These are phyloP conservation scores for Zalaria obscura DNA, from an alignment of 2,329 filamentous ascomycete genomes.

Conservation along the genomic window DNA sequence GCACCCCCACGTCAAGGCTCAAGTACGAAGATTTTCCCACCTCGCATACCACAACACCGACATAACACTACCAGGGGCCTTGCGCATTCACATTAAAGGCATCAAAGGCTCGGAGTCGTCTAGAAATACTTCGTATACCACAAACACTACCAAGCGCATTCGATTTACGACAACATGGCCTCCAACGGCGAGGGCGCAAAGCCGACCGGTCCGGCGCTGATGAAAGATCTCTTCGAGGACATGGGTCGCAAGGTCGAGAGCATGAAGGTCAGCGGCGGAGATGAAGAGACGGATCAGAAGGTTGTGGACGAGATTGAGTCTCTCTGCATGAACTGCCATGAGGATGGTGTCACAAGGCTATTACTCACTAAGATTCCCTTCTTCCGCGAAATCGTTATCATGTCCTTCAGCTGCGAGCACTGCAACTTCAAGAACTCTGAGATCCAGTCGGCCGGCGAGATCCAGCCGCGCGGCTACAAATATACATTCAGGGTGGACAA, in stretches of 20 bases:
- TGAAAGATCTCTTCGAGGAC: slow-evolving; percentile 36
- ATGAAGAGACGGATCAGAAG: slow-evolving; percentile 27
- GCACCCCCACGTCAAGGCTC: too few species aligned
- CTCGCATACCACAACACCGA: background rate
- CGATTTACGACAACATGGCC: slow-evolving; percentile 2
- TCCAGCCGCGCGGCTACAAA: slow-evolving; percentile 75
- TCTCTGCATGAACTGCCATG: slow-evolving; percentile 41
- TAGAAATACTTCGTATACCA: too few species aligned
- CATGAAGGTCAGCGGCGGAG: slow-evolving; percentile 15
- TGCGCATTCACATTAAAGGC: too few species aligned
- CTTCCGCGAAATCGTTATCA: slow-evolving; percentile 94
- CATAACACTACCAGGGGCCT: background rate
- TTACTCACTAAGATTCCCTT: slow-evolving; percentile 88
- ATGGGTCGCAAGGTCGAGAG: slow-evolving; percentile 35
- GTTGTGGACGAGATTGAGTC: slow-evolving; percentile 40
- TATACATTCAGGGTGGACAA: slow-evolving; percentile 69
- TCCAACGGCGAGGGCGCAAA: slow-evolving; percentile 6
- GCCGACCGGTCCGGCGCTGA: slow-evolving; percentile 13
- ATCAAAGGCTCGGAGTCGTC: too few species aligned
- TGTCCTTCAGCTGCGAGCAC: slow-evolving; percentile 88
- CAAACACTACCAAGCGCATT: background rate
- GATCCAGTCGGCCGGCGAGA: slow-evolving; percentile 80
- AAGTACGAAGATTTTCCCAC: background rate
- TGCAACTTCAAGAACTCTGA: slow-evolving; percentile 87
- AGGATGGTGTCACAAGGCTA: slow-evolving; percentile 61